Base-by-base conservation (phyloP, 148 eudicot genomes). In the Persicaria tinctoria region DNA sequence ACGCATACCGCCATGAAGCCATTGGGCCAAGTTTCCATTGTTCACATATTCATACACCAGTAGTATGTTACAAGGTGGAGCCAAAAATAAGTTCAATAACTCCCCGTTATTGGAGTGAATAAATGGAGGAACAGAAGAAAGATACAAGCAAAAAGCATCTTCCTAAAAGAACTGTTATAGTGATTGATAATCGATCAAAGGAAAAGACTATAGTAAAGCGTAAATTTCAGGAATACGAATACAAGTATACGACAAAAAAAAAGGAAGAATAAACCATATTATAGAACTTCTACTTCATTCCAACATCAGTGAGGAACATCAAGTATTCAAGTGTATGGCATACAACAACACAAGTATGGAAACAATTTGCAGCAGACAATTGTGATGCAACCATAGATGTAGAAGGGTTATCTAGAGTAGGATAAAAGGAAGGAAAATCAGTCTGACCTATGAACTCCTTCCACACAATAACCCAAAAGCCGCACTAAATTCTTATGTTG, bases 1-100 rank as follows among this genome's bases (percentile, higher is more conserved):
- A 50, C 82, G 84, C 93, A 89, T 88, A 74, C 88, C 93, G 51
- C 98, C 98, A 78, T 93, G 98, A 78, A 93, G 97, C 98, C 97
- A 93, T 54, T 93, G 97, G 80, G 91, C 98, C 68, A 93, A 80
- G 68, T 91, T 94, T 20, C 97, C 98, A 80, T 94, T 94, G 81
- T 85, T 91, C 48, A 94, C 98, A 77, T 90, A 93, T 81, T 93
- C 98, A 74, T 93, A 93, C 18, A 93, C 89, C 85, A 93, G 74
- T 84, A 91, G 57, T 87, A 97, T 93, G 80, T 50, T 46, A 46
- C 53, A 51, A 6, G 55, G 11, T 6, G 55, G 8, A 54, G 38
- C 9, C 74, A 53, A 51, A 53, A 46, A 32, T 32, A 64, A 12
- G 12, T 38, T 32, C 23, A 64, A 32, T 8, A 46, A 64, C 38